phyloP scores from a whole-genome alignment of 176 grass and related monocot genomes.

The Zizania latifolia region DNA sequence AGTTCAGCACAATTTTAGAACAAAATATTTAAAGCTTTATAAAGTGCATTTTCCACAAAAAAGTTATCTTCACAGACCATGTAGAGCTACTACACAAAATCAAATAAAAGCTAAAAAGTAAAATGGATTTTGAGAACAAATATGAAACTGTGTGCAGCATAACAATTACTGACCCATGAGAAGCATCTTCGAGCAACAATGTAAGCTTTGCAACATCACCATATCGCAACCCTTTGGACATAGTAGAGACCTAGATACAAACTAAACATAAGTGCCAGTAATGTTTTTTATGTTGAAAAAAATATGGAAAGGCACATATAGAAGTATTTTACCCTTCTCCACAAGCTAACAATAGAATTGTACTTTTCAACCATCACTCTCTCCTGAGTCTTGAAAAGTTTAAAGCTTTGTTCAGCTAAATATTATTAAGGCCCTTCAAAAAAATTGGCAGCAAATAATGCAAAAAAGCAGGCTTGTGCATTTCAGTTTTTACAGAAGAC shows the following conservation, averaged over 20 bases:
- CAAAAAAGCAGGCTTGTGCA: neutral
- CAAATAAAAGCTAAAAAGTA: neutral
- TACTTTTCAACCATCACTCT: conserved; percentile 80
- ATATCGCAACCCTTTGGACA: conserved; percentile 70
- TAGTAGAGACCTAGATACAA: conserved; percentile 54
- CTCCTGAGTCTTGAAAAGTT: conserved; percentile 75
- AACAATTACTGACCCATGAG: conserved; percentile 58
- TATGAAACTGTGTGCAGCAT: conserved; percentile 2
- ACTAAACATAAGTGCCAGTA: conserved; percentile 14
- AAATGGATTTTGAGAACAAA: neutral
- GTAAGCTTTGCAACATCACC: conserved; percentile 75
- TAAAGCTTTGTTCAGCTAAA: conserved; percentile 64
- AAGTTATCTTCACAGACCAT: neutral
- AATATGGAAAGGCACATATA: neutral
- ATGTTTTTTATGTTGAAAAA: neutral
- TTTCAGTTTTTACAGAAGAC: neutral
- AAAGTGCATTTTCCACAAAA: no score
- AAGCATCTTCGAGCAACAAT: conserved; percentile 75
- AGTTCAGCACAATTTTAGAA: no score
- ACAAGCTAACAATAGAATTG: conserved; percentile 73
- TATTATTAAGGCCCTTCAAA: conserved; percentile 38
- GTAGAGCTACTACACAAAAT: neutral
- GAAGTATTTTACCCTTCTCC: conserved; percentile 73
- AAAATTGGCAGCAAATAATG: neutral
- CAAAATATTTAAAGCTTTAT: no score